These are phyloP conservation scores for Cytospora mali DNA, from an alignment of 2,329 filamentous ascomycete genomes.

Conservation along the genomic window DNA sequence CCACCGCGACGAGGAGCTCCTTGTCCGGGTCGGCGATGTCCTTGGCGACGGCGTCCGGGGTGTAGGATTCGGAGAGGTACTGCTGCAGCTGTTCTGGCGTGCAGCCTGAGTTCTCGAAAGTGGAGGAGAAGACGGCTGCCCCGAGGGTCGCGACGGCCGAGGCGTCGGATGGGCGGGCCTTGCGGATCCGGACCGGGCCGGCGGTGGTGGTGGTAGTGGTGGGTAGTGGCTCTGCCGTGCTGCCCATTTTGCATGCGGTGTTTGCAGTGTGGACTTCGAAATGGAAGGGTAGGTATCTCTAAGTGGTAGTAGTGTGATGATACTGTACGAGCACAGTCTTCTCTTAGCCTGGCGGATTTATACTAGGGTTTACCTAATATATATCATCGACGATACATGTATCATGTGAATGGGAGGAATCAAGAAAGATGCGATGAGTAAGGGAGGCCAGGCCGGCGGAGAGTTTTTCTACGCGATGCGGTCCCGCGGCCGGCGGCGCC, in stretches of 20 bases:
- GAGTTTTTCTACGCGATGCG: neutral
- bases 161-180: constrained; percentile 35
- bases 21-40: constrained; percentile 35
- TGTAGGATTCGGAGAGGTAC: constrained; percentile 43
- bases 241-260: neutral
- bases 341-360: no score
- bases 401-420: neutral
- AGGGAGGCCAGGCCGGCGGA: neutral
- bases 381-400: no score
- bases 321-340: no score
- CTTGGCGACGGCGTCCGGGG: constrained; percentile 29
- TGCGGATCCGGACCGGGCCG: constrained; percentile 30
- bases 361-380: neutral
- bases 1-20: constrained; percentile 36
- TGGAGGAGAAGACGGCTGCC: constrained; percentile 40
- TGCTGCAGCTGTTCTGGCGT: constrained; percentile 39
- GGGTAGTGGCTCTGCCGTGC: neutral
- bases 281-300: no score
- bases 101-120: constrained; percentile 46
- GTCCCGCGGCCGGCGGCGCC: neutral
- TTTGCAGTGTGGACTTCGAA: no score
- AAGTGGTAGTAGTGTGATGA: neutral
- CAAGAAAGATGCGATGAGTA: neutral
- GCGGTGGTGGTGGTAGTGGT: neutral
- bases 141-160: constrained; percentile 40